phyloP scores from a whole-genome alignment of 345 rosid species.

The Lepidium sativum region DNA sequence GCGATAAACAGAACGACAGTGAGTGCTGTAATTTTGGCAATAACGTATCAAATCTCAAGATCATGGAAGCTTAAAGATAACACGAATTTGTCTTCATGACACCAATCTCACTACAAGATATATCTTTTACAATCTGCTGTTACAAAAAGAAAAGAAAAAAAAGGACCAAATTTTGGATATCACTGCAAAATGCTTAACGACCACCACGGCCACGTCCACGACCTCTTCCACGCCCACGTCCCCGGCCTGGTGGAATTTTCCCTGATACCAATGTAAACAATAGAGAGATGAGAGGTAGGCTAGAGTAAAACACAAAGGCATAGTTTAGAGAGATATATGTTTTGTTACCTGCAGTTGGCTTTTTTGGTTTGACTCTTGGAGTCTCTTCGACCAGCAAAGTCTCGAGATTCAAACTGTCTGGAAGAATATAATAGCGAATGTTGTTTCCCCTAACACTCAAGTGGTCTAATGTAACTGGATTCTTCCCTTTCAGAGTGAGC shows the following conservation, averaged over 20 bases:
- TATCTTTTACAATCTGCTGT: slow-evolving; percentile 19
- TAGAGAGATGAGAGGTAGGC: background rate
- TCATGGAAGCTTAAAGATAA: slow-evolving; percentile 2
- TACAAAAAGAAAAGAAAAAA: background rate
- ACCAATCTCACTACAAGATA: slow-evolving; percentile 17
- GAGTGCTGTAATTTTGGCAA: background rate
- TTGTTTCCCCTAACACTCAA: slow-evolving; percentile 96
- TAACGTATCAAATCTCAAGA: background rate
- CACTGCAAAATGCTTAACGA: slow-evolving; percentile 33
- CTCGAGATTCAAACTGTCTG: slow-evolving; percentile 97
- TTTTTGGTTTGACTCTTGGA: slow-evolving; percentile 89
- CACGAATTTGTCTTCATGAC: background rate
- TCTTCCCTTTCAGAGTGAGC: slow-evolving; percentile 90
- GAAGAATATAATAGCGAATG: slow-evolving; percentile 91
- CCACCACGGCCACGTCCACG: slow-evolving; percentile 91
- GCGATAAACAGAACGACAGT: background rate
- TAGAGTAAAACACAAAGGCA: background rate
- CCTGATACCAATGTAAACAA: slow-evolving; percentile 35
- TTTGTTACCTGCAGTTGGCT: slow-evolving; percentile 78
- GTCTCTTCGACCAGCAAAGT: slow-evolving; percentile 94
- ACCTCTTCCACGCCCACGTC: slow-evolving; percentile 89
- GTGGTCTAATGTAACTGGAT: slow-evolving; percentile 85
- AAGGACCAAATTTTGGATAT: background rate
- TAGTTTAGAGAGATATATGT: background rate
- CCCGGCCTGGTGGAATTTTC: slow-evolving; percentile 58